Evolutionary conservation across 805 yeast genomes (phyloP).

Genomic region (Yarrowia phangngaensis): DNA sequence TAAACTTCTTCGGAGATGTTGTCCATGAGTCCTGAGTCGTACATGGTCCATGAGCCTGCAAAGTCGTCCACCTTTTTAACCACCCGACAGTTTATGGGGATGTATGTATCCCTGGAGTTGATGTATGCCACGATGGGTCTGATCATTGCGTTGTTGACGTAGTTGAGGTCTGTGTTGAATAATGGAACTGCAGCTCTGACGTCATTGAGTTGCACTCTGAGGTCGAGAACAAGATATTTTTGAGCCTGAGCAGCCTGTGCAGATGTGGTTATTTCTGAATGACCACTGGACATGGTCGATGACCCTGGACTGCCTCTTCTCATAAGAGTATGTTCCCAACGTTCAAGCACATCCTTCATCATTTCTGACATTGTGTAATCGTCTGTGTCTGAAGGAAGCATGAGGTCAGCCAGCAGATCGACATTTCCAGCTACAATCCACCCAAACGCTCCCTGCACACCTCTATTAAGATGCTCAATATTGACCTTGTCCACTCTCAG

Average conservation of each 20-base stretch:
- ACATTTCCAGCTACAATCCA: slow-evolving; percentile 94
- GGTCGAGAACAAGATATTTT: slow-evolving; percentile 69
- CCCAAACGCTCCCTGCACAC: slow-evolving; percentile 87
- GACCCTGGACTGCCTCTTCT: slow-evolving; percentile 27
- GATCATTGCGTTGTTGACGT: slow-evolving; percentile 84
- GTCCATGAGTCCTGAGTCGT: slow-evolving; percentile 86
- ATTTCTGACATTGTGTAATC: slow-evolving; percentile 44
- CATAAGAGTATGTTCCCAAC: slow-evolving; percentile 41
- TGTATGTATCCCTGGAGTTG: slow-evolving; percentile 82
- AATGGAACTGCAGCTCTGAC: slow-evolving; percentile 87
- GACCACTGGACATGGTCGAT: slow-evolving; percentile 16
- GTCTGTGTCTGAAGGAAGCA: slow-evolving; percentile 65
- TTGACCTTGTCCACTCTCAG: slow-evolving; percentile 79
- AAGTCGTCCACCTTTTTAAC: slow-evolving; percentile 77
- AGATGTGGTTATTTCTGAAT: slow-evolving; percentile 33
- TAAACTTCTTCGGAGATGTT: slow-evolving; percentile 86
- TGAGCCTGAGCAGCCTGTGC: slow-evolving; percentile 41
- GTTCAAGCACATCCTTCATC: slow-evolving; percentile 41
- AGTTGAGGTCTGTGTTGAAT: slow-evolving; percentile 81
- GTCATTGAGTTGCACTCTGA: slow-evolving; percentile 73
- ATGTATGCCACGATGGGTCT: slow-evolving; percentile 95
- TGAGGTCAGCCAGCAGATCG: slow-evolving; percentile 87
- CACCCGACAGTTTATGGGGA: slow-evolving; percentile 79
- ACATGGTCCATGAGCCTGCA: slow-evolving; percentile 94
- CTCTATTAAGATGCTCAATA: slow-evolving; percentile 85